phyloP scores from a whole-genome alignment of 208 protist species.

The Trypanosoma conorhini region DNA sequence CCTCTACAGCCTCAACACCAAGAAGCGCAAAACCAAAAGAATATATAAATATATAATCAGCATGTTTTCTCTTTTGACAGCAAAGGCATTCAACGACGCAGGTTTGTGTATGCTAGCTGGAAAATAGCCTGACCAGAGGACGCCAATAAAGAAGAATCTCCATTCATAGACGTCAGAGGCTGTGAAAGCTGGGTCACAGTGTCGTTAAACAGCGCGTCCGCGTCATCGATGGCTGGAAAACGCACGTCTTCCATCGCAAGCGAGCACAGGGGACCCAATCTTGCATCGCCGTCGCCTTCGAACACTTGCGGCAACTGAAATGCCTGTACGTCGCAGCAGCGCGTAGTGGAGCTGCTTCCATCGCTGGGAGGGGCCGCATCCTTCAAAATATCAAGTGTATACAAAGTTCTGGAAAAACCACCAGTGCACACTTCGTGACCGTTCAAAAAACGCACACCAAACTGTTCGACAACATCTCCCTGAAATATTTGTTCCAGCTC shows the following conservation, averaged over 20 bases:
- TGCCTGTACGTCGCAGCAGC: constrained; percentile 27
- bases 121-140: constrained; percentile 65
- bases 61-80: neutral
- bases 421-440: constrained; percentile 62
- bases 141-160: constrained; percentile 62
- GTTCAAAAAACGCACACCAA: constrained; percentile 78
- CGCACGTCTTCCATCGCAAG: constrained; percentile 49
- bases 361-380: constrained; percentile 3
- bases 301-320: constrained; percentile 57
- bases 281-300: constrained; percentile 33
- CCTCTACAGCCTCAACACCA: neutral
- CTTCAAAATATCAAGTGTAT: constrained; percentile 59
- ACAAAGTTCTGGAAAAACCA: constrained; percentile 69
- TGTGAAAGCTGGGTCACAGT: constrained; percentile 26
- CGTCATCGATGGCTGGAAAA: constrained; percentile 1
- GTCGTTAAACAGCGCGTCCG: constrained; percentile 1
- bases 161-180: constrained; percentile 35
- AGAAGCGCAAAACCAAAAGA: neutral
- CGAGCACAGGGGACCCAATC: constrained; percentile 32
- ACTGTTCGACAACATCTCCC: constrained; percentile 63
- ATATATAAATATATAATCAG: neutral
- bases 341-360: neutral
- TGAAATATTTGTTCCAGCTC: constrained; percentile 74
- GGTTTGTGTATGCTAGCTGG: constrained; percentile 69
- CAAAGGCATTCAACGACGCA: neutral